Conservation (phyloP, 495 filamentous ascomycete genomes). For the Podospora australis region DNA sequence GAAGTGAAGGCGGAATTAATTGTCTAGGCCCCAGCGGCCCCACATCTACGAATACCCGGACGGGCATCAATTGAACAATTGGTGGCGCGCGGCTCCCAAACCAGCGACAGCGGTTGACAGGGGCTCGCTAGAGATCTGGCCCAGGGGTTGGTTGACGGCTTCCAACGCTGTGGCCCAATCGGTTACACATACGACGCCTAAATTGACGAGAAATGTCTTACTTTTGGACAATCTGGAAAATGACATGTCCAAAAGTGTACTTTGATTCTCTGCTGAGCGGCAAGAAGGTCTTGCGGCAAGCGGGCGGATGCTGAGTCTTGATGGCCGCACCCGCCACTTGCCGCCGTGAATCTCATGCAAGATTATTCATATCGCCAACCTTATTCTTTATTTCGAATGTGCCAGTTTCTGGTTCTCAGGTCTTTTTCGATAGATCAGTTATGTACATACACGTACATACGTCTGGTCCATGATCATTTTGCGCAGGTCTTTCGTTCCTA, state of each 20-base stretch:
- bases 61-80: no score
- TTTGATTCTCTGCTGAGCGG: neutral
- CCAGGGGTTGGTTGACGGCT: constrained; percentile 8
- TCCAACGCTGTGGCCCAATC: constrained; percentile 17
- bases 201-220: constrained; percentile 4
- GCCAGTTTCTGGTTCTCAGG: no score
- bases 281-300: constrained; percentile 1
- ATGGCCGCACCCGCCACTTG: neutral
- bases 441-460: no score
- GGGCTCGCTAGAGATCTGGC: constrained; percentile 14
- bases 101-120: constrained; percentile 7
- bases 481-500: no score
- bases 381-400: neutral
- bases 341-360: neutral
- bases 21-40: no score
- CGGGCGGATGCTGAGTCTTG: neutral
- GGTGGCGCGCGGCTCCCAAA: constrained; percentile 16
- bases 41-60: no score
- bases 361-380: neutral
- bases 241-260: neutral
- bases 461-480: no score
- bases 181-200: constrained; percentile 11
- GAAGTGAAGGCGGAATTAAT: no score
- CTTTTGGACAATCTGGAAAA: neutral
- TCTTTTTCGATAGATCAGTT: no score